Evolutionary conservation across 257 asterid species (phyloP), one percentile per base, ranked within the genome.

Genomic region (Thymus quinquecostatus): DNA sequence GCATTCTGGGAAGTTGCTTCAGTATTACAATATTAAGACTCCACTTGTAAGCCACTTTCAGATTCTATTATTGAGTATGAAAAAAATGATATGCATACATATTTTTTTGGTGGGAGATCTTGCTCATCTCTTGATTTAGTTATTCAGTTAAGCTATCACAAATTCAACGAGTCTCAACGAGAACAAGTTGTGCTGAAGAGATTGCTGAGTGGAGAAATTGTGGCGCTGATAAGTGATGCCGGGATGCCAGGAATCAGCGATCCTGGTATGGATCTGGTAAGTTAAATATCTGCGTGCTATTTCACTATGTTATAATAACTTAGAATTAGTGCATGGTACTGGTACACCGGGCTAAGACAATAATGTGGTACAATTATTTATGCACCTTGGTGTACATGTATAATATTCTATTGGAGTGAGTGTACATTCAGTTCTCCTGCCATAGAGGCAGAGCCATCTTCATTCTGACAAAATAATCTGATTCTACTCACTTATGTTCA

Each of bases 221-320:
- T 91, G 70, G 97, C 99, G n/a, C 75, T 91, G 65, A 88, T 94
- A 64, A 88, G 96, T 67, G 99, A 94, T 83, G 99, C 98, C 30
- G 99, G 99, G 60, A 91, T 84, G 61, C 97, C 97, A 3, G 90
- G 99, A 79, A 91, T 94, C 70, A 86, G 99, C 62, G 99, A 95
- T 72, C 99, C 98, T 71, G 99, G 99, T 66, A 78, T 78, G 79
- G 97, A 91, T 71, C 80, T 95, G 95, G 99, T 89, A 75, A 82
- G 96, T 79, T 57, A 9, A 73, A 53, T 63, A 41, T 69, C 54
- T 57, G 44, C 27, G 30, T 82, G 60, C 40, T 36, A 36, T 36
- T 36, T 36, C 3, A 36, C 41, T 38, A 27, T 74, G 14, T 27
- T 60, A 8, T 66, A 32, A 38, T 50, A 21, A 62, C 6, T 11